Conservation (phyloP, 1,284 basidiomycete genomes). For the Apiotrichum brassicae region DNA sequence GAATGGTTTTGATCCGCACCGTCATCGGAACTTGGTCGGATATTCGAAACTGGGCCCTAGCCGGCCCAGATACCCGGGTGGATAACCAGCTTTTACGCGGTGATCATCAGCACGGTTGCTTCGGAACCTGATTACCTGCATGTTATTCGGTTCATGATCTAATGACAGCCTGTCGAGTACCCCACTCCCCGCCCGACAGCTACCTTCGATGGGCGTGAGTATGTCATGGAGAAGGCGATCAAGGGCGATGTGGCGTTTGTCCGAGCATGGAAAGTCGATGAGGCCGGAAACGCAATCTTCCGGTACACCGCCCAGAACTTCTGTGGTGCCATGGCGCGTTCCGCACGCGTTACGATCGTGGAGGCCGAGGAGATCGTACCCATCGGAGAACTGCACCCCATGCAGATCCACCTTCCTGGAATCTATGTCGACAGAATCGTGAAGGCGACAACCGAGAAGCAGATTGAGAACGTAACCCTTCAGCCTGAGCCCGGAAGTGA, state of each 20-base stretch:
- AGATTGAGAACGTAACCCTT: slow-evolving; percentile 66
- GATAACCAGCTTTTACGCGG: no score
- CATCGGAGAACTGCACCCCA: slow-evolving; percentile 72
- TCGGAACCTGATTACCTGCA: no score
- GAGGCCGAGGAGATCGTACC: slow-evolving; percentile 85
- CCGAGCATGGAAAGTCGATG: slow-evolving; percentile 92
- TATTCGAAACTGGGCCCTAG: no score
- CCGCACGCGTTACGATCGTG: slow-evolving; percentile 83
- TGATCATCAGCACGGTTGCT: no score
- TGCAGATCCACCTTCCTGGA: slow-evolving; percentile 71
- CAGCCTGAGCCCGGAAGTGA: slow-evolving; percentile 33
- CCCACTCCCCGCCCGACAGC: slow-evolving; percentile 68
- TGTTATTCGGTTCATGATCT: no score
- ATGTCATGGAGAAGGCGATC: slow-evolving; percentile 80
- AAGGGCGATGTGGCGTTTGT: slow-evolving; percentile 83
- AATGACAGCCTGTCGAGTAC: slow-evolving; percentile 52
- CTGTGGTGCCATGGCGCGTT: slow-evolving; percentile 75
- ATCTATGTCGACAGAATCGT: slow-evolving; percentile 86
- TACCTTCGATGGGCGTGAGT: slow-evolving; percentile 74
- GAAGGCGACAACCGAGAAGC: slow-evolving; percentile 66
- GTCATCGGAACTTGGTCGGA: no score
- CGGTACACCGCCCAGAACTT: slow-evolving; percentile 87
- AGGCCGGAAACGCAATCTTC: slow-evolving; percentile 78
- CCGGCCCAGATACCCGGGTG: no score
- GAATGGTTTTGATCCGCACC: slow-evolving; percentile 39